phyloP scores from a whole-genome alignment of 306 rosid genomes.

The Vachellia collinsii region DNA sequence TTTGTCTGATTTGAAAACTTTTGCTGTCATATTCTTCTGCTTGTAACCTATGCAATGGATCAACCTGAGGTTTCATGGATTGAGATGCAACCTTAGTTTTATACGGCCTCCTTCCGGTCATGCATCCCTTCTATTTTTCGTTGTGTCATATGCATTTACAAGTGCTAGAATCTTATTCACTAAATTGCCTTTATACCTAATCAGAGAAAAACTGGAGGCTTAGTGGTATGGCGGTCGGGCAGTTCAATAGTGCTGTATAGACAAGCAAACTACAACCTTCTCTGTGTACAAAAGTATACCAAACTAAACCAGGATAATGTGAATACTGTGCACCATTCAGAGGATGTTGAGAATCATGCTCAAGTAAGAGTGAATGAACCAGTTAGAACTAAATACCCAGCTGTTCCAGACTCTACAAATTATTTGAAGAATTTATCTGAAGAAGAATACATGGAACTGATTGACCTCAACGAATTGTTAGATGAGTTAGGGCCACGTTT shows the following conservation, averaged over 20 bases:
- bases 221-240: conserved; percentile 93
- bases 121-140: neutral
- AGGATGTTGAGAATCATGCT: conserved; percentile 36
- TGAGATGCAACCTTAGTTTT: conserved; percentile 27
- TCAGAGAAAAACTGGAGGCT: conserved; percentile 85
- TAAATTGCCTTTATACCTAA: conserved; percentile 28
- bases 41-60: conserved; percentile 17
- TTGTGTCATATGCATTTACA: conserved; percentile 5
- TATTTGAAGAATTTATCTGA: conserved; percentile 59
- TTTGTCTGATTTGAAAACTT: neutral
- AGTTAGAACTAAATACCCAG: conserved; percentile 38
- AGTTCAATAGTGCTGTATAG: conserved; percentile 82
- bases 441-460: conserved; percentile 61
- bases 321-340: conserved; percentile 25
- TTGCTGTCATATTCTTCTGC: conserved; percentile 7
- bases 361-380: conserved; percentile 32
- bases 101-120: conserved; percentile 17
- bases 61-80: neutral
- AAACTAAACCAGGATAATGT: conserved; percentile 39
- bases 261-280: conserved; percentile 80
- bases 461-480: conserved; percentile 67
- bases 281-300: conserved; percentile 58
- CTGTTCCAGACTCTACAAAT: conserved; percentile 43
- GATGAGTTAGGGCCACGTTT: conserved; percentile 91
- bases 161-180: conserved; percentile 35